Percentiles rank a stretch among this genome's conserved stretches.
These are phyloP conservation scores for Pseudozyma sp. DNA, from an alignment of 1,284 basidiomycete species.

Conservation along the genomic window DNA sequence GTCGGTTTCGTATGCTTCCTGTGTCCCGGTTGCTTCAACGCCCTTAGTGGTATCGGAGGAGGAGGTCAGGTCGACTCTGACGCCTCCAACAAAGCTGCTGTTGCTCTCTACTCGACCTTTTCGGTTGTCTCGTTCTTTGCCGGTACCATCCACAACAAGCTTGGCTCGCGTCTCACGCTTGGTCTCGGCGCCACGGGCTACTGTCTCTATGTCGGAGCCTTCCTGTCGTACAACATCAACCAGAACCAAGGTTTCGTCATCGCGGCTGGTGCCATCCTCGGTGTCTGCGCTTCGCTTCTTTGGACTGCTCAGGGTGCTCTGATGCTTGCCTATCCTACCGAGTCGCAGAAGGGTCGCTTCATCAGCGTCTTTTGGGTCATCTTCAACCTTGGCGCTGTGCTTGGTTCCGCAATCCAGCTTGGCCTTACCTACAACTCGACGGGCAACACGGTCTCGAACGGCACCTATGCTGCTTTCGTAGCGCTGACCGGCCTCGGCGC, in stretches of 20 bases:
- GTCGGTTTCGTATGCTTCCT: slow-evolving; percentile 68
- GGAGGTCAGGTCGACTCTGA: slow-evolving; percentile 68
- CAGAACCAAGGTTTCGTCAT: slow-evolving; percentile 71
- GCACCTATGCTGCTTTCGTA: slow-evolving; percentile 56
- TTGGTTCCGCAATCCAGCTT: slow-evolving; percentile 77
- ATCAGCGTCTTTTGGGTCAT: slow-evolving; percentile 79
- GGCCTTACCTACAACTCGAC: slow-evolving; percentile 56
- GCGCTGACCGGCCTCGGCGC: slow-evolving; percentile 58
- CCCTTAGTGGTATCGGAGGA: slow-evolving; percentile 72
- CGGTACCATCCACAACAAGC: slow-evolving; percentile 76
- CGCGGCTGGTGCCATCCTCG: slow-evolving; percentile 81
- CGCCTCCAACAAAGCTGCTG: slow-evolving; percentile 41
- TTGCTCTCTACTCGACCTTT: slow-evolving; percentile 64
- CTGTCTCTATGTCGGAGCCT: slow-evolving; percentile 78
- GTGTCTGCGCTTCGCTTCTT: slow-evolving; percentile 83
- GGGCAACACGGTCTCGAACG: slow-evolving; percentile 47
- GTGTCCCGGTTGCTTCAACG: slow-evolving; percentile 73
- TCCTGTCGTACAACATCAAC: slow-evolving; percentile 71
- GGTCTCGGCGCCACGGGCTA: slow-evolving; percentile 75
- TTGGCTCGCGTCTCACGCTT: slow-evolving; percentile 80
- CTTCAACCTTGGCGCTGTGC: slow-evolving; percentile 78
- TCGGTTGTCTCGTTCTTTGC: slow-evolving; percentile 71
- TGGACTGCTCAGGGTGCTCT: slow-evolving; percentile 77
- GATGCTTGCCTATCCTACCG: slow-evolving; percentile 83
- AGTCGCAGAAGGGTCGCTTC: slow-evolving; percentile 76